Evolutionary conservation across 805 yeast species (phyloP).

Genomic region (Jamesozyma rosinii): DNA sequence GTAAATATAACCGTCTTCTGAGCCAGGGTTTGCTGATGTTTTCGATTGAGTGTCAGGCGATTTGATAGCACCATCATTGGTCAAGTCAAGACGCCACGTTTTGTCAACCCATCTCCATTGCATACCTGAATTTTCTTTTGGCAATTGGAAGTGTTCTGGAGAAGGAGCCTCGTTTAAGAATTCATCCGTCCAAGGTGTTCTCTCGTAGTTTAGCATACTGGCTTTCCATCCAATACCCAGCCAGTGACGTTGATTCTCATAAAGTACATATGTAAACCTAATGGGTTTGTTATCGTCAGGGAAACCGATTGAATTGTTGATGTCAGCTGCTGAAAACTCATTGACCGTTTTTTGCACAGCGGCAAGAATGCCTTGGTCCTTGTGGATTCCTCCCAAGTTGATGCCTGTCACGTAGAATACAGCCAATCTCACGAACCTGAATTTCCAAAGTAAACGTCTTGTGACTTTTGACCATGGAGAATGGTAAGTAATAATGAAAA

Average conservation of each 20-base stretch:
- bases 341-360: conserved; percentile 35
- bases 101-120: conserved; percentile 93
- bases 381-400: conserved; percentile 50
- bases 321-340: conserved; percentile 23
- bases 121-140: conserved; percentile 65
- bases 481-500: conserved; percentile 68
- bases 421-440: conserved; percentile 54
- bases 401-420: conserved; percentile 82
- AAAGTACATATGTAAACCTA: conserved; percentile 81
- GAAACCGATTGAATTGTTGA: neutral
- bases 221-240: conserved; percentile 96
- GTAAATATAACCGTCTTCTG: conserved; percentile 81
- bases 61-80: conserved; percentile 79
- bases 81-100: conserved; percentile 82
- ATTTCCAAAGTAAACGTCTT: conserved; percentile 77
- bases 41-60: conserved; percentile 50
- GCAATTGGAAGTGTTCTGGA: conserved; percentile 73
- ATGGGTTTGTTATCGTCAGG: conserved; percentile 43
- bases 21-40: conserved; percentile 54
- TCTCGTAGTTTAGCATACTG: conserved; percentile 82
- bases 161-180: conserved; percentile 77
- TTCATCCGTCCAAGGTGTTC: conserved; percentile 96
- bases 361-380: conserved; percentile 36
- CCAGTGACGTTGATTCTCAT: conserved; percentile 95
- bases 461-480: conserved; percentile 78